A percentile compares a stretch with the other conserved stretches of the same genome.
phyloP scores from a whole-genome alignment of 768 basidiomycete genomes.

The Leccinum variicolor region DNA sequence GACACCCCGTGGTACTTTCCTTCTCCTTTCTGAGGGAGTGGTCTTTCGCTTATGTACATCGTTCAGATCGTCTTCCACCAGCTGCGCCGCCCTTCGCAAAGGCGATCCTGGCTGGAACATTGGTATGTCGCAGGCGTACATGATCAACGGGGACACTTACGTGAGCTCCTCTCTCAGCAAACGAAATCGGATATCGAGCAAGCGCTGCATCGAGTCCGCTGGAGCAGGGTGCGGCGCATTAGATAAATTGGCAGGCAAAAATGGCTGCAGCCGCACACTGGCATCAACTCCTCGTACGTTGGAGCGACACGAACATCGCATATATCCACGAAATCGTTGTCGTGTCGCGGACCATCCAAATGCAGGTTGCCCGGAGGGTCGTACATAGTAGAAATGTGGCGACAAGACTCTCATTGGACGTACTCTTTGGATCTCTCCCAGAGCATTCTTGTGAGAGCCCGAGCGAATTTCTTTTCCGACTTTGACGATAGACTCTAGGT shows the following conservation, averaged over 20 bases:
- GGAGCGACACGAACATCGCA: slow-evolving; percentile 61
- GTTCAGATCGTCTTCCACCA: slow-evolving; percentile 45
- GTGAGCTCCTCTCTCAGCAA: slow-evolving; percentile 70
- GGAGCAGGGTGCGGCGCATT: slow-evolving; percentile 63
- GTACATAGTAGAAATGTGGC: slow-evolving; percentile 37
- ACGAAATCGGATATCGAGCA: slow-evolving; percentile 73
- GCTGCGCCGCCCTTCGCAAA: slow-evolving; percentile 47
- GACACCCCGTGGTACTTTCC: slow-evolving; percentile 51
- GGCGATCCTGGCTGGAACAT: slow-evolving; percentile 40
- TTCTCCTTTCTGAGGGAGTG: slow-evolving; percentile 46
- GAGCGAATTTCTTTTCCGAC: slow-evolving; percentile 32
- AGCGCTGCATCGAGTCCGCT: slow-evolving; percentile 55
- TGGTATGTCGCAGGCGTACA: neutral
- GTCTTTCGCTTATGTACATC: slow-evolving; percentile 26
- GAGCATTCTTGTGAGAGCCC: neutral
- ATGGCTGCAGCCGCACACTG: slow-evolving; percentile 45
- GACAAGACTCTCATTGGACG: slow-evolving; percentile 34
- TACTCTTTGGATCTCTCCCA: neutral
- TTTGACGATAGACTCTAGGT: slow-evolving; percentile 43
- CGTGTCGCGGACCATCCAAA: slow-evolving; percentile 53
- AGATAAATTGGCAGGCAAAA: slow-evolving; percentile 59
- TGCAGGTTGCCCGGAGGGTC: slow-evolving; percentile 55
- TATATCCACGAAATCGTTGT: slow-evolving; percentile 63
- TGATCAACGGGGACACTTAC: slow-evolving; percentile 37
- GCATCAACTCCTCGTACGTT: slow-evolving; percentile 64